Evolutionary conservation across 768 basidiomycete species (phyloP).

Genomic region (Kwoniella mangroviensis): DNA sequence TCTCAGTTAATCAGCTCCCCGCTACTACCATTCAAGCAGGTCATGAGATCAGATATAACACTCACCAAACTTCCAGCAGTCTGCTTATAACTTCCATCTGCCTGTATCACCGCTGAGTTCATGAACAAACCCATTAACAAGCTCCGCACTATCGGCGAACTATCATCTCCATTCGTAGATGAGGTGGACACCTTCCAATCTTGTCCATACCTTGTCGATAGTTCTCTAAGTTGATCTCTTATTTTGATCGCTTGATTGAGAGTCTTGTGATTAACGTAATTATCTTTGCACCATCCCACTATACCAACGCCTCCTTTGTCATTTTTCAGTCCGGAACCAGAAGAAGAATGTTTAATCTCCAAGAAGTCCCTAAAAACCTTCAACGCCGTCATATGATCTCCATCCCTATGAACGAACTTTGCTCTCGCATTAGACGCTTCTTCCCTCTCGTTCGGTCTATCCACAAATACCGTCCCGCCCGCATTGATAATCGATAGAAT

Average conservation of each 20-base stretch:
- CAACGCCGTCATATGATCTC: constrained; percentile 89
- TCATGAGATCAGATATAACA: background rate
- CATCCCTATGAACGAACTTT: constrained; percentile 80
- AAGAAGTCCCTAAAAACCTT: constrained; percentile 83
- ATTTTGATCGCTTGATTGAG: constrained; percentile 79
- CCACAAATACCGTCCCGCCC: constrained; percentile 79
- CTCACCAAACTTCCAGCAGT: constrained; percentile 61
- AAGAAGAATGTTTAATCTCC: constrained; percentile 58
- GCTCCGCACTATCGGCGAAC: constrained; percentile 72
- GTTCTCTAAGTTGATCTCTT: constrained; percentile 72
- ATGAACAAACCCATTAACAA: constrained; percentile 77
- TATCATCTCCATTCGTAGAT: constrained; percentile 60
- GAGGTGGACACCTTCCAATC: constrained; percentile 68
- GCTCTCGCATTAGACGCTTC: constrained; percentile 67
- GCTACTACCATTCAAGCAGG: background rate
- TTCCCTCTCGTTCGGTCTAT: constrained; percentile 70
- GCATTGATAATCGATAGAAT: constrained; percentile 82
- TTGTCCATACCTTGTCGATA: constrained; percentile 67
- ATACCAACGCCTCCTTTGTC: constrained; percentile 8
- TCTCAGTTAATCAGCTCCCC: background rate
- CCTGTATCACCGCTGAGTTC: constrained; percentile 80
- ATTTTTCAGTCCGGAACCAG: constrained; percentile 10
- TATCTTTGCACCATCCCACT: constrained; percentile 76
- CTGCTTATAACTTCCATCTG: constrained; percentile 81
- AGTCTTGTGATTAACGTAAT: constrained; percentile 81